Evolutionary conservation across 2,329 filamentous ascomycete genomes (phyloP).

Genomic region (Botryotinia calthae): DNA sequence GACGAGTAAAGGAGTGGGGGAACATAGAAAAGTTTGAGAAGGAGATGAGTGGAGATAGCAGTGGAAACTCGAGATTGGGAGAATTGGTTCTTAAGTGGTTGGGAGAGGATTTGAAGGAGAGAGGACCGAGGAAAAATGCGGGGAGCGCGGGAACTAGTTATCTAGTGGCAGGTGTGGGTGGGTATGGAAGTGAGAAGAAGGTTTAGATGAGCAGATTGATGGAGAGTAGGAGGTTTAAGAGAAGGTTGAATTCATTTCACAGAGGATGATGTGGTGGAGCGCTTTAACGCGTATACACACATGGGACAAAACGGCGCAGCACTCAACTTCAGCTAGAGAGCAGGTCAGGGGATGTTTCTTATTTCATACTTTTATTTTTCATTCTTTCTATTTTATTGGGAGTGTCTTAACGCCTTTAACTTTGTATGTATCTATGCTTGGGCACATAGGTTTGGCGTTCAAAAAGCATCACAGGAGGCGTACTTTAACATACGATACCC

Average conservation of each 20-base stretch:
- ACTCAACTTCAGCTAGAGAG: slow-evolving; percentile 19
- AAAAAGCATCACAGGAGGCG: slow-evolving; percentile 16
- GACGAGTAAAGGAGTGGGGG: slow-evolving; percentile 84
- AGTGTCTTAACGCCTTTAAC: slow-evolving; percentile 21
- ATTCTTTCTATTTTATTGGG: slow-evolving; percentile 6
- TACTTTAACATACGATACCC: slow-evolving; percentile 23
- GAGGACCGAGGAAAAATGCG: slow-evolving; percentile 65
- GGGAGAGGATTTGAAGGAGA: slow-evolving; percentile 70
- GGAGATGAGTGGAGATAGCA: slow-evolving; percentile 49
- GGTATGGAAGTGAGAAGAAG: slow-evolving; percentile 59
- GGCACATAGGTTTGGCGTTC: slow-evolving; percentile 6
- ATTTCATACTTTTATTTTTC: background rate
- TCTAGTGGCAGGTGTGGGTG: slow-evolving; percentile 56
- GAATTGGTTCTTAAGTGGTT: slow-evolving; percentile 89
- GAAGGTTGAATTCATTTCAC: background rate
- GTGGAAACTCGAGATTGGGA: slow-evolving; percentile 79
- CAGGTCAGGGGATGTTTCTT: background rate
- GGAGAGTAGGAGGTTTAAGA: background rate
- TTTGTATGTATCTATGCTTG: slow-evolving; percentile 15
- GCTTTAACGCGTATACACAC: background rate
- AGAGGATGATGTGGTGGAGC: background rate
- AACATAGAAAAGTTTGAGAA: slow-evolving; percentile 63
- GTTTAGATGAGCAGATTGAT: slow-evolving; percentile 8
- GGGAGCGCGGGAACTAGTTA: slow-evolving; percentile 49
- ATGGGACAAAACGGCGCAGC: slow-evolving; percentile 8